Percentiles rank a stretch among this genome's conserved stretches.
Conservation (phyloP, 768 basidiomycete species). For the Phanerochaete carnosa region DNA sequence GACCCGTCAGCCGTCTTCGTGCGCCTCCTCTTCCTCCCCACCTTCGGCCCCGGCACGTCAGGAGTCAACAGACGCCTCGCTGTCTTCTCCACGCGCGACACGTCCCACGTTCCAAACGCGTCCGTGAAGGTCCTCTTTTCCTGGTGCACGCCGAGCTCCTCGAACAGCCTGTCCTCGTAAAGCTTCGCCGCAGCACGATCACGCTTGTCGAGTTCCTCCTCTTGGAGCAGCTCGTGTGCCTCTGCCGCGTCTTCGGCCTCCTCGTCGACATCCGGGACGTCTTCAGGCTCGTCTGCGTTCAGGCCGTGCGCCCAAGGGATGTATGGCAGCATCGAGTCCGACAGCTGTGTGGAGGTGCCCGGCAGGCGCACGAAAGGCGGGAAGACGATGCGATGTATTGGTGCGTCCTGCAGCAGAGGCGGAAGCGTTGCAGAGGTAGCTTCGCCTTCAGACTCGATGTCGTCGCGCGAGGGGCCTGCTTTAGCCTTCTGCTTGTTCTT, state of each 20-base stretch:
- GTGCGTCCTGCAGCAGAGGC: conserved; percentile 12
- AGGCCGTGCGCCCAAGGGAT: conserved; percentile 18
- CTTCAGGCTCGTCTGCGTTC: conserved; percentile 8
- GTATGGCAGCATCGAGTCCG: conserved; percentile 8
- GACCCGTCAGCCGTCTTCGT: background rate
- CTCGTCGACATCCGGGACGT: conserved; percentile 23
- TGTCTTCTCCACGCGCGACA: background rate
- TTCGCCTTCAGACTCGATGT: conserved; percentile 18
- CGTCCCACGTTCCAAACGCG: background rate
- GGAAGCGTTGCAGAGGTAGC: background rate
- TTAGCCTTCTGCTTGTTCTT: background rate
- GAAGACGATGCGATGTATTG: conserved; percentile 30
- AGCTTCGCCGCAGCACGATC: conserved; percentile 31
- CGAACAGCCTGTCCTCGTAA: conserved; percentile 45
- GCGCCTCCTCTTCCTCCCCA: background rate
- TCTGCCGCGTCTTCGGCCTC: conserved; percentile 33
- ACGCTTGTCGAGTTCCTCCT: conserved; percentile 35
- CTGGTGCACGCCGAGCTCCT: conserved; percentile 2
- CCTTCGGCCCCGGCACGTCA: background rate
- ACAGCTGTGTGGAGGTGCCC: conserved; percentile 15
- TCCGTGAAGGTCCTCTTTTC: background rate
- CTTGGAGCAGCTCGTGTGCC: conserved; percentile 39
- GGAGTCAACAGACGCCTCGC: background rate
- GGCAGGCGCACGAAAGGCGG: conserved; percentile 35
- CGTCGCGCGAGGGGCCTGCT: background rate